Evolutionary conservation across 1,139 yeast genomes (phyloP), one percentile per base, ranked within the genome.

Genomic region (Hyphopichia fennica): DNA sequence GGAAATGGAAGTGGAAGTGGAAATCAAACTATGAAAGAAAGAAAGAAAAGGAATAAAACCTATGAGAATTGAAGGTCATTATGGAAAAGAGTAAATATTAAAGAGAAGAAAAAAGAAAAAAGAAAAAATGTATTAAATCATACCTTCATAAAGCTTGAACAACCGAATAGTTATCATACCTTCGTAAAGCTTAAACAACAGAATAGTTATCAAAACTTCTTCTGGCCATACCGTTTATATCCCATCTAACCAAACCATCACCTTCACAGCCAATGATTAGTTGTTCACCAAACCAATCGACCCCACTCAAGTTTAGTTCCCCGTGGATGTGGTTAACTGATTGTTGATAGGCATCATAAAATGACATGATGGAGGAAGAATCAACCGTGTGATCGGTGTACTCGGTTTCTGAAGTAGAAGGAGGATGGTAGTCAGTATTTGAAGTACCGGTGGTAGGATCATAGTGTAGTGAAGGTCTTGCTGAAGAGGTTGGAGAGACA

Each of bases 171-270:
- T n/a, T n/a, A n/a, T n/a, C n/a, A n/a, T n/a, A n/a, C n/a, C n/a
- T n/a, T n/a, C n/a, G n/a, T n/a, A n/a, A n/a, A n/a, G n/a, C n/a
- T 25, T 25, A 65, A 35, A 60, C 67, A 43, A 53, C 64, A 34
- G 67, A 67, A 45, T 48, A 67, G 41, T 62, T 60, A 2, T 75
- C 75, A 45, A 66, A 67, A 44, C 75, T 68, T 46, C 75, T 60
- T 42, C 78, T 54, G n/a, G 69, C 71, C 31, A 58, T 52, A 18
- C 61, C 61, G 45, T 73, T 72, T 38, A 72, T 60, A 39, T 71
- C 74, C 76, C 77, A 73, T 39, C 60, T 53, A 38, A 72, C 48
- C n/a, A 72, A 46, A 0, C 78, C 79, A 4, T 74, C 76, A 41
- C 66, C 69, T 45, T 72, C 73, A 48, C 75, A 65, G 2, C 77